Base-by-base conservation (phyloP, 768 basidiomycete genomes). In the Pisolithus sp. region DNA sequence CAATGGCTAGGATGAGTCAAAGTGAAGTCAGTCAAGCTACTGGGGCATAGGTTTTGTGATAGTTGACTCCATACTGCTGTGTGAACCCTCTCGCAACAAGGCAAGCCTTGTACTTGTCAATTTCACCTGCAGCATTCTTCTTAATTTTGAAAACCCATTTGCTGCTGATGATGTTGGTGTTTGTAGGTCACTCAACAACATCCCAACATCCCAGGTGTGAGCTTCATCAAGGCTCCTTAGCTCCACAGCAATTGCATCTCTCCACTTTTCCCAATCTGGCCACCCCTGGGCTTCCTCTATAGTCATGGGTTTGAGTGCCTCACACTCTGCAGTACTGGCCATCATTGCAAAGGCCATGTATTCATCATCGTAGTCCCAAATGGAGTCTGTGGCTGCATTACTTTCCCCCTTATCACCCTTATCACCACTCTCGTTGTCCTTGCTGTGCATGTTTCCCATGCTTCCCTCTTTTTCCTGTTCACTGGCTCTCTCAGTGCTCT, bases 141-240 rank as follows among this genome's bases (percentile, higher is more conserved):
- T 81, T 80, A 17, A 66, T 55, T 28, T 58, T 59, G 55, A 69
- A 79, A 17, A 77, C 72, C 72, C 72, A 77, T n/a, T 68, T 64
- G 9, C 57, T 59, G 2, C 63, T 56, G 2, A 56, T 6, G 8
- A 56, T 9, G 21, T 54, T 51, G 1, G 3, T 26, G 13, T 28
- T 46, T 10, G 17, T 43, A 2, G 49, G 55, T 23, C 17, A 28
- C 7, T 56, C 18, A 2, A 54, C 46, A 0, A 60, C 26, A n/a
- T 52, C 40, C 52, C 46, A 0, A 60, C 26, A n/a, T 52, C 40
- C 52, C 53, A 60, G 6, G 52, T 56, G 0, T 43, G 52, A 12
- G 40, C 24, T 28, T 48, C 40, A 15, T 39, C 3, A 3, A 56
- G 51, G 36, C 56, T 42, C 0, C 30, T 9, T 0, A 57, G 43